Evolutionary conservation across 177 flowering plant genomes (phyloP), one percentile per base, ranked within the genome.

Genomic region (Tripterygium wilfordii): DNA sequence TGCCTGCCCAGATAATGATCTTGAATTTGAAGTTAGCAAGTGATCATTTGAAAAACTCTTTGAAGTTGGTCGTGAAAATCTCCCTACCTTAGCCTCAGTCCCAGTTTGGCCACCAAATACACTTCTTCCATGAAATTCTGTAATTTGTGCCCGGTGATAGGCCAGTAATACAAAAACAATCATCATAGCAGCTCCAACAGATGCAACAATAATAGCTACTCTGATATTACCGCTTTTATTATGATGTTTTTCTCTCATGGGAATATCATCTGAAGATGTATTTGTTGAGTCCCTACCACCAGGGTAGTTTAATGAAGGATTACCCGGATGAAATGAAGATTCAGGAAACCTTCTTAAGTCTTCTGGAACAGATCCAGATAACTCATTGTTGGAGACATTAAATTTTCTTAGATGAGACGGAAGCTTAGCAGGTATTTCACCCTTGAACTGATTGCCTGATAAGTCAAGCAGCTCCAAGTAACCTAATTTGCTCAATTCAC

Each of bases 1-100:
- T 21, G 66, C 44, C 49, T 64, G 72, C 52, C 78, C 86, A 13
- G 91, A 76, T 47, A 88, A 54, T 20, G 95, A 72, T 62, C 85
- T 73, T 51, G 86, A 62, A 54, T 78, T 70, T 40, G 95, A 66
- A 44, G 83, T 69, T 20, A 91, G 77, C 72, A 89, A 77, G 54
- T 75, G 91, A 58, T 84, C 89, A 63, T 80, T 75, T 25, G 99
- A 86, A 51, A 86, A 86, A 63, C 91, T 80, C 55, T 76, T 61
- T n/a, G 96, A 79, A 36, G 74, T 56, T 55, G 77, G 75, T 20
- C 76, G 67, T 28, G 70, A 12, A 48, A 71, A 72, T 56, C 76
- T 64, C 45, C 73, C 87, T 14, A 61, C 19, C 51, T 75, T 80
- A 38, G 58, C 72, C 56, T 80, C 84, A 43, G 79, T 64, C 38